Base-by-base conservation (phyloP, 1,139 yeast species). In the Candida sanyaensis region DNA sequence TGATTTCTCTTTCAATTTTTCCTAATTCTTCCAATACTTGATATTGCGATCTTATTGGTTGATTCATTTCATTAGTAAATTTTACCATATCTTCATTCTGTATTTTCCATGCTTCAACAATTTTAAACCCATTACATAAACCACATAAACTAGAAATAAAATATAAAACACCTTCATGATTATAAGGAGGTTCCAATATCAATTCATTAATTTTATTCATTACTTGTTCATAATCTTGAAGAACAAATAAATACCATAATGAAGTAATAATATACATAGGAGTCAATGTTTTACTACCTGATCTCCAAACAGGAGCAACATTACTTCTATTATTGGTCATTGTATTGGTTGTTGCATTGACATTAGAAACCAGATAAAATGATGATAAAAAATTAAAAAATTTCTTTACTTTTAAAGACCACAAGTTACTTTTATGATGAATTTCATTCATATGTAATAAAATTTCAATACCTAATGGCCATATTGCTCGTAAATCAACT, bases 401-500 rank as follows among this genome's bases (percentile, higher is more conserved):
- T 48, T 55, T 58, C 24, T 68, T 72, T n/a, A 64, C 62, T 42
- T 63, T 63, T 42, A 57, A 23, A 3, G 36, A 10, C 10, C 30
- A 39, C 1, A n/a, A 9, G 4, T 23, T 26, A 24, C 9, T 12
- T 2, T 28, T 29, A 11, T 41, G 6, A 10, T 24, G 21, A 17
- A 36, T 29, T 33, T 45, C 28, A 11, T 42, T 27, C 12, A 50
- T 33, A 10, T 49, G 55, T 36, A 60, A 51, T 24, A 74, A 50
- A 41, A 69, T 65, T 49, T 69, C 71, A 9, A 81, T 64, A 0
- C 87, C 89, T 1, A 83, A 42, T 0, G 85, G 79, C 89, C 90
- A 84, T 8, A 84, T 61, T 1, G 76, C 65, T 50, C 82, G 65
- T 2, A 83, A 59, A 59, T 84, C 88, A 5, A 80, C 71, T 1